Base-by-base conservation (phyloP, 257 asterid species). In the Nicotiana noctiflora region DNA sequence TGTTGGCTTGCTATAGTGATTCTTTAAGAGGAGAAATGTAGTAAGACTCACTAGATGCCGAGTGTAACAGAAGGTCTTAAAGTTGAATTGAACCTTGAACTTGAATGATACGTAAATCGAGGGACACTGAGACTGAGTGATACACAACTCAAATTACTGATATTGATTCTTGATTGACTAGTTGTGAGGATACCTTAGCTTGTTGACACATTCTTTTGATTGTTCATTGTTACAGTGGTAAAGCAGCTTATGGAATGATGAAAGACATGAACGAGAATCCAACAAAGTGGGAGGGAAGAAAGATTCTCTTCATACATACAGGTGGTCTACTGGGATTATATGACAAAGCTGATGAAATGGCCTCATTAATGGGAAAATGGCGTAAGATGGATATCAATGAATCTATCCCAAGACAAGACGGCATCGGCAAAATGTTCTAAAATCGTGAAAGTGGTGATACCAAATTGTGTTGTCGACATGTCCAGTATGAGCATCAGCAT, bases 341-440 rank as follows among this genome's bases (percentile, higher is more conserved):
- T 49, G 98, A 93, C 88, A 93, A 93, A 80, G 81, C 93, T 18
- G 97, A 93, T 84, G 91, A 93, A 86, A 87, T 95, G 77, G 86
- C 84, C 0, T 78, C 97, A 10, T 46, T 90, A 84, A 56, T 95
- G 63, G 91, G 94, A 51, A 91, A 89, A 5, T 93, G 97, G 97
- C 88, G 92, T 12, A 85, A 89, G 84, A 91, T 95, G 97, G 96
- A 93, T 80, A 78, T 95, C 61, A 85, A 79, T 31, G 95, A 89
- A 79, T 84, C 90, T n/a, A 32, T 87, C 27, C 93, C 94, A 2
- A 86, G 92, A 25, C 90, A 89, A 79, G 95, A 89, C 29, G 99
- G 99, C 86, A 86, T 84, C 4, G 99, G 98, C 57, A 92, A 91
- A 86, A 93, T 93, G 99, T 93, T 92, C 86, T 95, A 61, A 85